Evolutionary conservation across 2,329 filamentous ascomycete species (phyloP).

Genomic region (Diaporthe longicolla): DNA sequence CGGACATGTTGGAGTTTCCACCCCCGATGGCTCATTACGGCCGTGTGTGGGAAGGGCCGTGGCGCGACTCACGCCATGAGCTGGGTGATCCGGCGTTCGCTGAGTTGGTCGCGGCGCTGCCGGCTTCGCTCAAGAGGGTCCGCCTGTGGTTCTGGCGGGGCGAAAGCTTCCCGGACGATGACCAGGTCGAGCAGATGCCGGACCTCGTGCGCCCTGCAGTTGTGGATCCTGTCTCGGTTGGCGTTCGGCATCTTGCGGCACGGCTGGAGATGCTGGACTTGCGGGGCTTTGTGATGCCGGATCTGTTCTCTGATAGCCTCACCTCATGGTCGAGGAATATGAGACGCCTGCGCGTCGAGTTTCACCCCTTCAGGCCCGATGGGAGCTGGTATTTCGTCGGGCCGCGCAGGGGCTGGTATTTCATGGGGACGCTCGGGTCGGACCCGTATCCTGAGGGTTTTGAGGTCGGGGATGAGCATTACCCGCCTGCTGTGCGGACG

Average conservation of each 20-base stretch:
- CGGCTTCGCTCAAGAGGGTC: conserved; percentile 34
- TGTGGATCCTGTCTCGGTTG: conserved; percentile 46
- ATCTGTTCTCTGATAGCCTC: conserved; percentile 37
- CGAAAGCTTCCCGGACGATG: not conserved
- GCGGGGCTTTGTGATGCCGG: conserved; percentile 45
- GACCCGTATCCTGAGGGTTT: conserved; percentile 43
- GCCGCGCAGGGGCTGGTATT: conserved; percentile 47
- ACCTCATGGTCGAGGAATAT: conserved; percentile 40
- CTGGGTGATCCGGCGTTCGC: conserved; percentile 44
- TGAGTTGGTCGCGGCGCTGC: conserved; percentile 41
- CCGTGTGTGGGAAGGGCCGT: conserved; percentile 47
- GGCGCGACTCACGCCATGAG: conserved; percentile 48
- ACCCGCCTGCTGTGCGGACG: conserved; percentile 43
- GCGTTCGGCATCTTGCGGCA: conserved; percentile 44
- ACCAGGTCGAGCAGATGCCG: conserved; percentile 15
- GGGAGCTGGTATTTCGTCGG: conserved; percentile 48
- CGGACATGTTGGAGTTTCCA: not conserved
- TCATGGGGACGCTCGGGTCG: conserved; percentile 46
- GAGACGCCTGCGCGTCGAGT: conserved; percentile 45
- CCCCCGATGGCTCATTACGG: conserved; percentile 39
- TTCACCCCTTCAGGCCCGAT: conserved; percentile 44
- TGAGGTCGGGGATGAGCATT: conserved; percentile 45
- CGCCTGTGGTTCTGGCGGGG: conserved; percentile 33
- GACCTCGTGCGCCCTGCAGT: conserved; percentile 44
- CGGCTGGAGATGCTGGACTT: conserved; percentile 44